Base-by-base conservation (phyloP, 2,329 filamentous ascomycete species). In the Bipolaris sorokiniana region DNA sequence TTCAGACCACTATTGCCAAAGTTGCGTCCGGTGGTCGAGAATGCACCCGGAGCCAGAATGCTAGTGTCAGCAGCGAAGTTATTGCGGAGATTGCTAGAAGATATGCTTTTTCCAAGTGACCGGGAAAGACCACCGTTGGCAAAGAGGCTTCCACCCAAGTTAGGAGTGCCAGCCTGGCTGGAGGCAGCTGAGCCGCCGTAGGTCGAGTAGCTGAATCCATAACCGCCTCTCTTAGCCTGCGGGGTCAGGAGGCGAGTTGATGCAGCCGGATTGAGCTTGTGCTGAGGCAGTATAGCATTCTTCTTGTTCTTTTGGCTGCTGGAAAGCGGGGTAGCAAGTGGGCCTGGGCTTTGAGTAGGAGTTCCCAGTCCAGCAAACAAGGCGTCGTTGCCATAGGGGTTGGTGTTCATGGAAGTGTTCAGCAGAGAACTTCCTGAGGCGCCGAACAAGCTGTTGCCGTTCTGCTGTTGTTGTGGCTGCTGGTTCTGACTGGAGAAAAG, bases 121-220 rank as follows among this genome's bases (percentile, higher is more conserved):
- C 90, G 86, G 54, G 86, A 86, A 42, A 91, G 80, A 70, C 87
- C 90, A n/a, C 87, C 83, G 51, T 78, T 78, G 22, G 68, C 63
- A 37, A 76, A 69, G 11, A 75, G 58, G 47, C 72, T 76, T 36
- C 67, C 66, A 34, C 64, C 63, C 36, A 85, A 85, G 51, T 83
- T 86, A 3, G 93, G 92, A 6, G 90, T 93, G 37, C 90, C 91
- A 38, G 90, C 90, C 68, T 95, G 83, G 71, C 88, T 83, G 4
- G 89, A 85, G 20, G 85, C 85, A 9, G 82, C 87, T 5, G 94
- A 92, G 1, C 90, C 93, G 42, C 91, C 92, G 68, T 96, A 97
- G 2, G 89, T 92, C 63, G 92, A 96, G 78, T 97, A 97, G 1
- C 90, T 92, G 75, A 97, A 96, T 2, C 94, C 94, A 72, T 91